Conservation (phyloP, 2,329 filamentous ascomycete species). For the Hysterium pulicare region DNA sequence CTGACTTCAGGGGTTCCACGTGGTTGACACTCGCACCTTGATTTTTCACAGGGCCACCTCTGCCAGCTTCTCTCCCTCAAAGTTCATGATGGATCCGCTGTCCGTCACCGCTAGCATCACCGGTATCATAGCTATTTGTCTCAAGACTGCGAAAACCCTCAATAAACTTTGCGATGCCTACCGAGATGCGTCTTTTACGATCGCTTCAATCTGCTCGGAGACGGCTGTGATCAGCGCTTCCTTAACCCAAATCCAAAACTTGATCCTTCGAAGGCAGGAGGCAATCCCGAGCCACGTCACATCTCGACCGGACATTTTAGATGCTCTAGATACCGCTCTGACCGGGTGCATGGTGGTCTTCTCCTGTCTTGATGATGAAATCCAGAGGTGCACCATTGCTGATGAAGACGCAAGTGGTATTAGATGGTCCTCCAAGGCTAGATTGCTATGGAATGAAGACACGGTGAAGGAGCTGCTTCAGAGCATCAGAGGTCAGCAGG, state of each 20-base stretch:
- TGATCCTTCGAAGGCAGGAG: slow-evolving; percentile 10
- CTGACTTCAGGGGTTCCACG: too few relatives aligned
- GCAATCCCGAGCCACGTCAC: slow-evolving; percentile 6
- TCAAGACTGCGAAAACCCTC: slow-evolving; percentile 3
- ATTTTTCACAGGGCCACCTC: too few relatives aligned
- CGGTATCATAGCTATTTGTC: neutral
- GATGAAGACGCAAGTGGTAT: slow-evolving; percentile 1
- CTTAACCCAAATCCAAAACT: slow-evolving; percentile 14
- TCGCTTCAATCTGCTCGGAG: slow-evolving; percentile 16
- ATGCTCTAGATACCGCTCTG: slow-evolving; percentile 17
- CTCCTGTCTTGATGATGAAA: slow-evolving; percentile 16
- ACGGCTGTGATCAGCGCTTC: slow-evolving; percentile 16
- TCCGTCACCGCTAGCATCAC: slow-evolving; percentile 3
- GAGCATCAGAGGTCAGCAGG: slow-evolving; percentile 13
- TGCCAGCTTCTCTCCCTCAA: too few relatives aligned
- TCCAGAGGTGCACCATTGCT: slow-evolving; percentile 5
- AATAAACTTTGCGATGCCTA: slow-evolving; percentile 13
- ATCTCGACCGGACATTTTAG: slow-evolving; percentile 11
- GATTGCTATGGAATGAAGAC: slow-evolving; percentile 11
- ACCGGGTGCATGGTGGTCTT: slow-evolving; percentile 18
- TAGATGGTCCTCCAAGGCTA: slow-evolving; percentile 7
- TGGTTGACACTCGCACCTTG: too few relatives aligned
- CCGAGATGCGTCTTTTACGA: slow-evolving; percentile 14
- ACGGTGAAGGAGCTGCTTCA: slow-evolving; percentile 12
- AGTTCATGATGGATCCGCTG: slow-evolving; percentile 5